Base-by-base conservation (phyloP, 225 moss, liverwort and hornwort genomes). In the Bryum argenteum region DNA sequence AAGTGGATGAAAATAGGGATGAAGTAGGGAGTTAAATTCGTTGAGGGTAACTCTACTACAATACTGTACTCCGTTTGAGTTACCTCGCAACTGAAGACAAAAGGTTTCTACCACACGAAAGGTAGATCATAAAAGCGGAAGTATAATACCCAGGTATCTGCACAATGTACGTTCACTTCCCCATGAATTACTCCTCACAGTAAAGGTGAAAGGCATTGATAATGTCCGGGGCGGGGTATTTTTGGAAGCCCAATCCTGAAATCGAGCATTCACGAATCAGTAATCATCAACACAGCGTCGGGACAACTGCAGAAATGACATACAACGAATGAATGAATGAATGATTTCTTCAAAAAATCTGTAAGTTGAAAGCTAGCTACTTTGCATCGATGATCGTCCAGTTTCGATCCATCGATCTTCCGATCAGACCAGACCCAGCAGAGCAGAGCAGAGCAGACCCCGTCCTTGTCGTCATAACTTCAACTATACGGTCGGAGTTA, bases 171-270 rank as follows among this genome's bases (percentile, higher is more conserved):
- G 15, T 48, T 17, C 14, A 23, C 7, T 26, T 26, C 24, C 57
- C 57, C 23, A 13, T 33, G 23, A 57, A 24, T 57, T 57, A 57
- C 48, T 48, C 48, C 16, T 17, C 48, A 17, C 48, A 48, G 48
- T 48, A 48, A 57, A 33, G 13, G 57, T 57, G 24, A 57, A 57
- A 23, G 26, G 22, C 14, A 26, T 26, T 24, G 10, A 57, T 57
- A 57, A 57, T 57, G 57, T 57, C 57, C 57, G 12, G 57, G 24
- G 26, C 57, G 2, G 13, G 24, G 57, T 57, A 24, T 57, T 57
- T 57, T 57, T 57, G 57, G 57, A 57, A 57, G 57, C 57, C 24
- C 57, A 48, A 6, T 17, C 48, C 48, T 15, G 48, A 48, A 17
- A 48, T 48, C 48, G 48, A 48, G 48, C 17, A 15, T 15, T 16